Conservation (phyloP, 768 basidiomycete genomes). For the Chalciporus pseudorubinellus region DNA sequence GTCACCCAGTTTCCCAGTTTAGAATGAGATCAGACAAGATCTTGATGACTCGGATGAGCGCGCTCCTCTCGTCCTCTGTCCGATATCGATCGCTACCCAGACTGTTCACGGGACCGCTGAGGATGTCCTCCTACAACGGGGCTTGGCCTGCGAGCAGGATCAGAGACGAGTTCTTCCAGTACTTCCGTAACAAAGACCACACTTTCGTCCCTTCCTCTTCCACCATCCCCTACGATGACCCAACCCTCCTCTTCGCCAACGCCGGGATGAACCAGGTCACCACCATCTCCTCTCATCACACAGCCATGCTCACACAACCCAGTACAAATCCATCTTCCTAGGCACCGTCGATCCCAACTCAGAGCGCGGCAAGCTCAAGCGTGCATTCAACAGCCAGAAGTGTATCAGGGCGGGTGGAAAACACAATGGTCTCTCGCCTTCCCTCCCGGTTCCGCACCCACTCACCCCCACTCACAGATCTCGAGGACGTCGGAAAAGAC, state of each 20-base stretch:
- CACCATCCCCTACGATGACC: constrained; percentile 96
- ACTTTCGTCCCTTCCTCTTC: constrained; percentile 88
- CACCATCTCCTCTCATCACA: neutral
- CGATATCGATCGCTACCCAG: constrained; percentile 21
- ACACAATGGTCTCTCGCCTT: constrained; percentile 73
- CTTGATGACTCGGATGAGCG: neutral
- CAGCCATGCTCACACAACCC: constrained; percentile 14
- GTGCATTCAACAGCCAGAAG: constrained; percentile 96
- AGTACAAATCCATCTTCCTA: constrained; percentile 98
- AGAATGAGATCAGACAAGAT: neutral
- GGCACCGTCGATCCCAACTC: constrained; percentile 96
- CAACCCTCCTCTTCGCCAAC: constrained; percentile 96
- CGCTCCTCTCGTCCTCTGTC: constrained; percentile 6
- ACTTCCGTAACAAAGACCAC: constrained; percentile 77
- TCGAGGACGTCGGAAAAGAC: constrained; percentile 98
- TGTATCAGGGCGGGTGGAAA: constrained; percentile 99
- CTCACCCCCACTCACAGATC: constrained; percentile 50
- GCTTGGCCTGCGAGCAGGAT: constrained; percentile 82
- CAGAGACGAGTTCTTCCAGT: constrained; percentile 88
- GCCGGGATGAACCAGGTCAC: constrained; percentile 94
- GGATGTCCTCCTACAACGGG: constrained; percentile 33
- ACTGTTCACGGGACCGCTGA: neutral
- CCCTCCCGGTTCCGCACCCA: neutral
- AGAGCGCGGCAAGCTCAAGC: constrained; percentile 83
- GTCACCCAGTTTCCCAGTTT: no score